Conservation (phyloP, 1,284 basidiomycete genomes). For the Quambalaria eucalypti region DNA sequence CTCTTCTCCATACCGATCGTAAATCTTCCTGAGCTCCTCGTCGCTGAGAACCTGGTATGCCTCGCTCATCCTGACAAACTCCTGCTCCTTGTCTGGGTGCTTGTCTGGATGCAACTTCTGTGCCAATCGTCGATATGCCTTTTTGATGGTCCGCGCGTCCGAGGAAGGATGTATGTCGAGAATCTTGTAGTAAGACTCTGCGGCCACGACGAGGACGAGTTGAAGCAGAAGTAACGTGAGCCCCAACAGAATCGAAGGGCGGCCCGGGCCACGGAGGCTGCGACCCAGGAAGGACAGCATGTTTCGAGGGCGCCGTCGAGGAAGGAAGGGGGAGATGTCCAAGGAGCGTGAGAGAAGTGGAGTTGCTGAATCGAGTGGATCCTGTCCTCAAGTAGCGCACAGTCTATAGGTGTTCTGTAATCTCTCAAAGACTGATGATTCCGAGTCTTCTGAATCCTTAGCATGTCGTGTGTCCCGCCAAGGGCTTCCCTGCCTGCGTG, state of each 20-base stretch:
- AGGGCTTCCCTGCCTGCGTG: too few relatives aligned
- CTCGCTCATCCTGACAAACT: constrained; percentile 49
- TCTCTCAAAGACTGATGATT: too few relatives aligned
- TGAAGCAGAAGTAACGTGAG: constrained; percentile 8
- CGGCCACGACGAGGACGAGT: constrained; percentile 18
- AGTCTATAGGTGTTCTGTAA: too few relatives aligned
- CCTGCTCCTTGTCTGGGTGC: constrained; percentile 42
- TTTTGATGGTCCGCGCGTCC: constrained; percentile 42
- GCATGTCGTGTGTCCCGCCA: too few relatives aligned
- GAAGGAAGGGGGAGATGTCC: too few relatives aligned
- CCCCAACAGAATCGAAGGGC: neutral
- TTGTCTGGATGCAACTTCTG: constrained; percentile 46
- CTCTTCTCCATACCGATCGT: constrained; percentile 40
- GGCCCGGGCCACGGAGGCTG: too few relatives aligned
- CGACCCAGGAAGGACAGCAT: too few relatives aligned
- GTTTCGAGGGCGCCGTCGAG: too few relatives aligned
- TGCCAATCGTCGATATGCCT: constrained; percentile 37
- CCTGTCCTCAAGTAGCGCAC: too few relatives aligned
- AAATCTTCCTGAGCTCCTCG: constrained; percentile 33
- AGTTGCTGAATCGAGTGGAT: too few relatives aligned
- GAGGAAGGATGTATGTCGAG: constrained; percentile 34
- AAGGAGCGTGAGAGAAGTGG: too few relatives aligned
- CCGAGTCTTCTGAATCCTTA: too few relatives aligned
- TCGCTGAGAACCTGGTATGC: constrained; percentile 43
- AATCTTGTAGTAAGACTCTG: constrained; percentile 41